These are phyloP conservation scores for Candida adriatica DNA, from an alignment of 805 yeast genomes.

Conservation along the genomic window DNA sequence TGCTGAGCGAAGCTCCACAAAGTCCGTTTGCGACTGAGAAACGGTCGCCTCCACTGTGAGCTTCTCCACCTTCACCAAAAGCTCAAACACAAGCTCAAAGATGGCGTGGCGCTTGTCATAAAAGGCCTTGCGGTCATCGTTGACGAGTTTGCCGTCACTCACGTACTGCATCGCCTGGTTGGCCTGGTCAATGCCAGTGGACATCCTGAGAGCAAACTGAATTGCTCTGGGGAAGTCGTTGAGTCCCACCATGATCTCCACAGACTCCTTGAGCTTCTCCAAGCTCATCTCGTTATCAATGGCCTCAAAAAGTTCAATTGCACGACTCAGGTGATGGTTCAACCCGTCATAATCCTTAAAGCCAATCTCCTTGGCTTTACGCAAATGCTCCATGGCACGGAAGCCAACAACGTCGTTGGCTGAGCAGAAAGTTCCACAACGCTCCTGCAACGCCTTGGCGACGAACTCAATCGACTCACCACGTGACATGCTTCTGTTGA, in stretches of 20 bases:
- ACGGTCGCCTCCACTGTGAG: slow-evolving; percentile 38
- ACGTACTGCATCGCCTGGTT: slow-evolving; percentile 52
- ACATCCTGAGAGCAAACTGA: slow-evolving; percentile 70
- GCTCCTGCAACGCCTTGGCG: slow-evolving; percentile 80
- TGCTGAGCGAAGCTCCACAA: slow-evolving; percentile 52
- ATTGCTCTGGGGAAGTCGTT: slow-evolving; percentile 83
- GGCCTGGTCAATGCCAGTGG: slow-evolving; percentile 58
- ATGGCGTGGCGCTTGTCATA: slow-evolving; percentile 50
- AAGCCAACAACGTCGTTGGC: slow-evolving; percentile 89
- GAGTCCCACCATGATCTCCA: slow-evolving; percentile 67
- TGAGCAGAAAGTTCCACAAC: slow-evolving; percentile 93
- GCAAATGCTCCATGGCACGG: slow-evolving; percentile 87
- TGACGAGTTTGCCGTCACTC: slow-evolving; percentile 40
- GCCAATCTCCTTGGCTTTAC: slow-evolving; percentile 76
- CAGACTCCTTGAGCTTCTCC: slow-evolving; percentile 77
- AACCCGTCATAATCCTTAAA: slow-evolving; percentile 64
- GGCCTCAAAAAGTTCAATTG: slow-evolving; percentile 69
- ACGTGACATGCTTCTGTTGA: slow-evolving; percentile 78
- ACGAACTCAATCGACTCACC: slow-evolving; percentile 93
- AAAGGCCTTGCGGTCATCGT: slow-evolving; percentile 44
- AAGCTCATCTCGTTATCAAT: slow-evolving; percentile 72
- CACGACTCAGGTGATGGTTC: slow-evolving; percentile 59
- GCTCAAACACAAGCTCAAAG: slow-evolving; percentile 69
- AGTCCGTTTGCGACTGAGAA: slow-evolving; percentile 23
- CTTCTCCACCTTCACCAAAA: slow-evolving; percentile 66